These are phyloP conservation scores for Trypanosoma boissoni DNA, from an alignment of 208 protist species.

Conservation along the genomic window DNA sequence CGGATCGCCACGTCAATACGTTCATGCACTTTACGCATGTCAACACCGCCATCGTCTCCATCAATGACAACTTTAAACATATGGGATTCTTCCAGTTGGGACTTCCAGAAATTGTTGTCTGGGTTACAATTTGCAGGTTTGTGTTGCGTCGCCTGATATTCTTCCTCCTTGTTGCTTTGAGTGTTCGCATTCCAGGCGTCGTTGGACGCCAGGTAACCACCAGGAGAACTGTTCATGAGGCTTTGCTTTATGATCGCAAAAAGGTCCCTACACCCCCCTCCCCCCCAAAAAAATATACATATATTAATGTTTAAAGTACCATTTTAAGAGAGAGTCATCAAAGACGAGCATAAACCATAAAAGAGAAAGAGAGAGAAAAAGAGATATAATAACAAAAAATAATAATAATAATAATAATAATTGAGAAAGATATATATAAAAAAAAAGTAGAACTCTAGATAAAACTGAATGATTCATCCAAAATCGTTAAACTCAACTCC, in stretches of 20 bases:
- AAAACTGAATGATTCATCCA: too few species aligned
- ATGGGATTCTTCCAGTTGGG: constrained; percentile 49
- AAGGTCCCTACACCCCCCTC: too few species aligned
- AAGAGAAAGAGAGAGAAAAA: not conserved
- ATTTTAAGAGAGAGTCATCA: not conserved
- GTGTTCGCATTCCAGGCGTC: not conserved
- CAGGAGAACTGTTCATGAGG: not conserved
- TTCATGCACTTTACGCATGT: constrained; percentile 82
- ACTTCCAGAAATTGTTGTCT: constrained; percentile 15
- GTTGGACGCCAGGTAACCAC: not conserved
- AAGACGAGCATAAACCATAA: not conserved
- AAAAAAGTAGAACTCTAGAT: not conserved
- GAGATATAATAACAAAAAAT: not conserved
- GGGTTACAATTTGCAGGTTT: constrained; percentile 19
- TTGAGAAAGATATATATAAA: not conserved
- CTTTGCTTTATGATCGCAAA: constrained; percentile 14
- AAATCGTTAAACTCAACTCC: too few species aligned
- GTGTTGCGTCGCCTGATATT: not conserved
- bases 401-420: not conserved
- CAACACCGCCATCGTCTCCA: constrained; percentile 86
- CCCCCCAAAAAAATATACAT: constrained; percentile 13
- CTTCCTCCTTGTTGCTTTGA: not conserved
- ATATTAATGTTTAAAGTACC: not conserved
- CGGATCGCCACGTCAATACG: constrained; percentile 71
- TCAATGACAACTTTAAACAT: constrained; percentile 90